Base-by-base conservation (phyloP, 208 protist genomes). In the Wallacemonas sp. region DNA sequence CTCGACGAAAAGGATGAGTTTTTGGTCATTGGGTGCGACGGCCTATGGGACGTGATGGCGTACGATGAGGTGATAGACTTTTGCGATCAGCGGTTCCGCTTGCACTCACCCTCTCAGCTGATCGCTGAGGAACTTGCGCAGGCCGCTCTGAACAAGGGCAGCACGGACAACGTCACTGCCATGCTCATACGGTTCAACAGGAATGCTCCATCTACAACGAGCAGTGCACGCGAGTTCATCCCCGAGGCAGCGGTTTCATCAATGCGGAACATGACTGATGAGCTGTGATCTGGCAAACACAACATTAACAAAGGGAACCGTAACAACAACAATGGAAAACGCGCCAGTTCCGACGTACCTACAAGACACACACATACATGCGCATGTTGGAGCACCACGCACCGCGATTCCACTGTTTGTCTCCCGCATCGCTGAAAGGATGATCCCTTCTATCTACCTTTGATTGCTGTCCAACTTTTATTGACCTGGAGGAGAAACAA, bases 31-130 rank as follows among this genome's bases (percentile, higher is more conserved):
- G 94, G 85, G 22, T 97, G 94, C 65, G 94, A 98, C 62, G 94
- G 94, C n/a, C 69, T 98, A 47, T 98, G 90, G 90, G 94, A 98
- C 67, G 92, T 97, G 14, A 96, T 97, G 90, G 80, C 82, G 15
- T 96, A 98, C 70, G 88, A 83, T 33, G 79, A 92, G 62, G 95
- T 96, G 55, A 79, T 95, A 0, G 76, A 88, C 47, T 93, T 95
- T 44, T 95, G 89, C 51, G 77, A 72, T 49, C 70, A 72, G 9
- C 80, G 78, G 59, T 89, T 90, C 42, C 70, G 70, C 30, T 27
- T 62, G 17, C 76, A 77, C 6, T 68, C 80, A 42, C 56, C 75
- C 4, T 80, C 90, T 36, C 84, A 91, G 69, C 66, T 45, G 30
- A 85, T 91, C 41, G 75, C 84, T 4, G 72, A 80, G 44, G 71